These are phyloP conservation scores for Dentipellis sp. DNA, from an alignment of 768 basidiomycete genomes.

Conservation along the genomic window DNA sequence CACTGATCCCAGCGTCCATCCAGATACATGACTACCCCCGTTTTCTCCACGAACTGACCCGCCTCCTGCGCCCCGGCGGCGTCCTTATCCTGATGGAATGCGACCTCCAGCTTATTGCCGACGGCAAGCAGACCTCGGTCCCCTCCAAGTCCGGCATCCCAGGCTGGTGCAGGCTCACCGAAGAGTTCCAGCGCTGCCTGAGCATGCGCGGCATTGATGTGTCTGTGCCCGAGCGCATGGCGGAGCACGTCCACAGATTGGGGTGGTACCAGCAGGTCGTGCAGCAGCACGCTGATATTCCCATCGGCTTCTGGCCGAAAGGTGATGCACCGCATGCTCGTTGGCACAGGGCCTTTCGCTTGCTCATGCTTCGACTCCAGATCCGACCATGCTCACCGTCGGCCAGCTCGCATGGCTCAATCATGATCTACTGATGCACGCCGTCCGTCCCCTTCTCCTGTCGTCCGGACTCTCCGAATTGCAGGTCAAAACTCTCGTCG, in stretches of 20 bases:
- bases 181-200: conserved; percentile 49
- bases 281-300: conserved; percentile 48
- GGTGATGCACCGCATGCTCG: conserved; percentile 26
- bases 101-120: conserved; percentile 41
- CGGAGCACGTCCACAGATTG: conserved; percentile 37
- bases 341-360: conserved; percentile 5
- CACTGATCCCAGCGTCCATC: background rate
- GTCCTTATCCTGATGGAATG: conserved; percentile 59
- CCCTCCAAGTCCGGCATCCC: conserved; percentile 28
- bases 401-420: conserved; percentile 71
- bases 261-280: conserved; percentile 48
- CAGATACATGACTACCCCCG: conserved; percentile 57
- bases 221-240: conserved; percentile 47
- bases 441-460: conserved; percentile 51
- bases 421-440: conserved; percentile 55
- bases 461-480: conserved; percentile 41
- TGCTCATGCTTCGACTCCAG: conserved; percentile 24
- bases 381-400: conserved; percentile 48
- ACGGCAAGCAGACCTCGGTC: conserved; percentile 30
- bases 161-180: conserved; percentile 60
- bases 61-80: conserved; percentile 63
- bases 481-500: conserved; percentile 46
- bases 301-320: conserved; percentile 62
- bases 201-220: conserved; percentile 43
- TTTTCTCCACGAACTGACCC: conserved; percentile 50